Evolutionary conservation across 495 filamentous ascomycete species (phyloP), one percentile per base, ranked within the genome.

Genomic region (Talaromyces liani): DNA sequence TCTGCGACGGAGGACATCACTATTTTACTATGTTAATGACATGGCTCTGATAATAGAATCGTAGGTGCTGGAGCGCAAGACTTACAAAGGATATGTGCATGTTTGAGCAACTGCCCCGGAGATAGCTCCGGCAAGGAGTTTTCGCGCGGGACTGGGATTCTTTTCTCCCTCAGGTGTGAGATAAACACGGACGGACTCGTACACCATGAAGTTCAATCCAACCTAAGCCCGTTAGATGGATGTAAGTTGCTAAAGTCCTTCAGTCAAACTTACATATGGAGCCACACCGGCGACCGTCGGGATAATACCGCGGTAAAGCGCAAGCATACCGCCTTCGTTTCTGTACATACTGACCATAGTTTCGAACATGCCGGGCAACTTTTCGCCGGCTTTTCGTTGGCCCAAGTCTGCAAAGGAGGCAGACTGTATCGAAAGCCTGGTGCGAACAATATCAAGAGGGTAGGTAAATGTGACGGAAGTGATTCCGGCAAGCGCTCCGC

Each of bases 31-130:
- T 73, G 31, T 62, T 65, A 56, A 34, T n/a, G 24, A 39, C 61
- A 45, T 27, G 18, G 12, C 20, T 36, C 25, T n/a, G 6, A 3
- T 29, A 29, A 29, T 29, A 29, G 27, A 3, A 29, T 1, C 5
- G 27, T 7, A 33, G 20, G 1, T 3, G 51, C 25, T n/a, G 5
- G 10, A 56, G 14, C 18, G 25, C 33, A 60, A 10, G n/a, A 76
- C 91, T 82, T 74, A 95, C 91, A 98, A 96, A 64, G 94, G 94
- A 78, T 98, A 98, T 74, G 94, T 98, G 83, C 90, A 95, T 14
- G 92, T 97, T 76, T 98, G 94, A 49, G 94, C 94, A 60, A 98
- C 88, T 16, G 92, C 94, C n/a, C 94, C 94, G 10, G 92, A 94
- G 41, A 97, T 83, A 9, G 93, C 94, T 25, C 94, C 94, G 14